A percentile compares a stretch with the other conserved stretches of the same genome.
These are phyloP conservation scores for Penstemon newberryi DNA, from an alignment of 257 asterid species.

Conservation along the genomic window DNA sequence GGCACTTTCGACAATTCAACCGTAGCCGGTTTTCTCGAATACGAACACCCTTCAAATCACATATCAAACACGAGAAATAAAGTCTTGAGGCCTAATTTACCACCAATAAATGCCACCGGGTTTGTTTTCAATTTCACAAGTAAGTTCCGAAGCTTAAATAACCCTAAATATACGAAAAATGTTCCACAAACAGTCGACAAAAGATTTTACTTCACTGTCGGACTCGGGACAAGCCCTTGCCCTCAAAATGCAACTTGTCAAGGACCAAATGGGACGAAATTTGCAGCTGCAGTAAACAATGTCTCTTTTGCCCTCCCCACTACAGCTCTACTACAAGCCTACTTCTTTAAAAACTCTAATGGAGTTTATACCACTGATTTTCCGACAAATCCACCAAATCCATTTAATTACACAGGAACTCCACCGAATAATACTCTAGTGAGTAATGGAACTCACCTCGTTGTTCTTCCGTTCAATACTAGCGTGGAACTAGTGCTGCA, in stretches of 20 bases:
- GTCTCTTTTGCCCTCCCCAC: constrained; percentile 57
- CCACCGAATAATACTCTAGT: constrained; percentile 62
- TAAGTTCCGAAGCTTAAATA: constrained; percentile 53
- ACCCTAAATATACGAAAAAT: constrained; percentile 46
- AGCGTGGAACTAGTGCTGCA: constrained; percentile 67
- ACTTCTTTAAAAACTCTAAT: constrained; percentile 39
- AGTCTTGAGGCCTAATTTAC: constrained; percentile 48
- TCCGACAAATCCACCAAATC: constrained; percentile 46
- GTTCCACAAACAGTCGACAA: constrained; percentile 54
- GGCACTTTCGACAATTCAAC: constrained; percentile 74
- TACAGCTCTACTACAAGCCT: constrained; percentile 56
- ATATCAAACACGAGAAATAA: constrained; percentile 17
- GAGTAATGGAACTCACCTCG: constrained; percentile 47
- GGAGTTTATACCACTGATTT: constrained; percentile 60
- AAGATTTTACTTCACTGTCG: constrained; percentile 48
- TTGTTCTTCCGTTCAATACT: constrained; percentile 52
- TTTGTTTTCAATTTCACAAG: constrained; percentile 51
- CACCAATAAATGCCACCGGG: constrained; percentile 42
- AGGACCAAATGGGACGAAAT: constrained; percentile 67
- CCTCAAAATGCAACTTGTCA: constrained; percentile 55
- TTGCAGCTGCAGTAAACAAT: constrained; percentile 59
- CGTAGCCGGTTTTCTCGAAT: constrained; percentile 60
- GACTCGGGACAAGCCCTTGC: constrained; percentile 66
- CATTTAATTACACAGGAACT: constrained; percentile 67
- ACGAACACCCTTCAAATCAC: constrained; percentile 31